Evolutionary conservation across 345 rosid species (phyloP).

Genomic region (Pugionium cornutum): DNA sequence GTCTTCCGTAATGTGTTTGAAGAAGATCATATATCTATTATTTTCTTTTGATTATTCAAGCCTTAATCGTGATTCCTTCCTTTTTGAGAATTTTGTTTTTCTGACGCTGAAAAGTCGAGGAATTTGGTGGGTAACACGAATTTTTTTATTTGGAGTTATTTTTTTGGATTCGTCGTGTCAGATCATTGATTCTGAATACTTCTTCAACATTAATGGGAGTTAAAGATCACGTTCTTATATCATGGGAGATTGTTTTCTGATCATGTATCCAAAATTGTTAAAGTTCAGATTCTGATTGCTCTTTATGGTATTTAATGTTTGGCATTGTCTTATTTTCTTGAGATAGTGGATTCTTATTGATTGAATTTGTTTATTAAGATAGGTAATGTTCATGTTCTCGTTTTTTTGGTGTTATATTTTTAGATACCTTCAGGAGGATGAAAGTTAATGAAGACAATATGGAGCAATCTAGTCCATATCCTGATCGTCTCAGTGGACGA

Average conservation of each 20-base stretch:
- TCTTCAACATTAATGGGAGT: slow-evolving; percentile 11
- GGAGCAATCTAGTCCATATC: slow-evolving; percentile 54
- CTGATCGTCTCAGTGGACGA: slow-evolving; percentile 75
- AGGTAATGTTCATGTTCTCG: background rate
- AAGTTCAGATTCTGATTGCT: slow-evolving; percentile 26
- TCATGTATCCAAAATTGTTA: slow-evolving; percentile 10
- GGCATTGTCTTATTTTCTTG: slow-evolving; percentile 29
- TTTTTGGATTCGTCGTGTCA: slow-evolving; percentile 27
- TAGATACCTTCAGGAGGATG: slow-evolving; percentile 57
- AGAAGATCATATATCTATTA: slow-evolving; percentile 13
- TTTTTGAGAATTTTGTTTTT: slow-evolving; percentile 1
- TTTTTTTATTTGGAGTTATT: slow-evolving; percentile 19
- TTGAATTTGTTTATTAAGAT: background rate
- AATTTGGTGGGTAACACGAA: slow-evolving; percentile 19
- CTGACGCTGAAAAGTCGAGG: background rate
- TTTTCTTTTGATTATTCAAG: slow-evolving; percentile 20
- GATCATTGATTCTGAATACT: slow-evolving; percentile 32
- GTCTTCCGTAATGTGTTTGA: slow-evolving; percentile 34
- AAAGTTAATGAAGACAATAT: slow-evolving; percentile 55
- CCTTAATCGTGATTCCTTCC: slow-evolving; percentile 19
- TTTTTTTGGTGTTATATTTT: background rate
- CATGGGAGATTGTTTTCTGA: slow-evolving; percentile 19
- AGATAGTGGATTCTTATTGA: slow-evolving; percentile 9
- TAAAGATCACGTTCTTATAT: slow-evolving; percentile 19
- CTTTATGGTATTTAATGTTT: background rate